Evolutionary conservation across 768 basidiomycete genomes (phyloP), one percentile per base, ranked within the genome.

Genomic region (Hebeloma cylindrosporum): DNA sequence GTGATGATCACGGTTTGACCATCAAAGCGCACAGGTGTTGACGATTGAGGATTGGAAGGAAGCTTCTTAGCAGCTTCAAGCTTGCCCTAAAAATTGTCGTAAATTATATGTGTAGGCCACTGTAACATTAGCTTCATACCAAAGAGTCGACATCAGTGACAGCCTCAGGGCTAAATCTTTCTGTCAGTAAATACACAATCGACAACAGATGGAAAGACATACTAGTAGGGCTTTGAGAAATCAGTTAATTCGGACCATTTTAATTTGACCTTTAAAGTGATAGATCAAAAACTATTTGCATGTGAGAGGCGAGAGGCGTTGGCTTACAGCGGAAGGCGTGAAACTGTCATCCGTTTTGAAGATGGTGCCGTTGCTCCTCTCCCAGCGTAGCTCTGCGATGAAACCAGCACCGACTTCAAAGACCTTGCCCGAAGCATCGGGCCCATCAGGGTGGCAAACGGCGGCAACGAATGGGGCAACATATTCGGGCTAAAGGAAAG

Each of bases 321-420:
- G n/a, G n/a, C n/a, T 47, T 59, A 90, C 94, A 42, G 96, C 95
- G 20, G 92, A 93, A 8, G 95, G 96, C 0, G 96, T 97, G 63
- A 96, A 97, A 23, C 78, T 82, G 8, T 76, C 73, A 58, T 99
- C 93, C 7, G 92, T 85, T 71, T 83, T 93, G 80, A 94, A 96
- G 31, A 95, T 71, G 7, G 78, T 73, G 40, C 95, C 96, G 52
- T 83, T 78, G 63, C 87, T 88, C 45, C 93, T 78, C 66, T 98
- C 90, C 90, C 93, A 97, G 45, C 96, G 79, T 45, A 97, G 76
- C 65, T 96, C 91, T 7, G 91, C 88, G 42, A 92, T 70, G 61
- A 84, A 98, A 3, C 94, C 95, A 35, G 89, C 96, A 25, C 94
- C 96, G 27, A 93, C 77, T 67, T 98, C 94, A 52, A 93, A 98